These are phyloP conservation scores for Cercospora zeae-maydis DNA, from an alignment of 2,329 filamentous ascomycete species.

Conservation along the genomic window DNA sequence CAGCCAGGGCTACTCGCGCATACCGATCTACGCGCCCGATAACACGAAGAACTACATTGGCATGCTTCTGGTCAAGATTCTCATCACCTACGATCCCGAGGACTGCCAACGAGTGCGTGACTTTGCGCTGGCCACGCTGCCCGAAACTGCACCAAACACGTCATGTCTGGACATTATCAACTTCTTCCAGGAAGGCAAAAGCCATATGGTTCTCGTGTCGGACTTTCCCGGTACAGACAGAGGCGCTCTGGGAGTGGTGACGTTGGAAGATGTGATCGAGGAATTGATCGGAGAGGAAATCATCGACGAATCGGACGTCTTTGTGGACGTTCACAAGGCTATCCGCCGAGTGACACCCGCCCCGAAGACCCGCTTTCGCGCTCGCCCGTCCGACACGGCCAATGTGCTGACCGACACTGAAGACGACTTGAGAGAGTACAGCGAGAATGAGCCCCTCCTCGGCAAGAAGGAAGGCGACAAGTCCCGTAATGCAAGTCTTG, in stretches of 20 bases:
- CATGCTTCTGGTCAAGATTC: constrained; percentile 96
- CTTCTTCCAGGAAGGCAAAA: constrained; percentile 99
- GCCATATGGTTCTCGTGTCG: constrained; percentile 96
- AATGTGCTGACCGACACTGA: constrained; percentile 23
- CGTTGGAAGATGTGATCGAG: constrained; percentile 95
- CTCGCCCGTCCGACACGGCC: constrained; percentile 7
- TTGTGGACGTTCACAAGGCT: constrained; percentile 96
- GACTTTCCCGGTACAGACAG: constrained; percentile 85
- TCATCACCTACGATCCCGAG: constrained; percentile 97
- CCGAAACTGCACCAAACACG: constrained; percentile 90
- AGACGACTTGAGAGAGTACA: constrained; percentile 22
- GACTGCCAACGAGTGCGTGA: constrained; percentile 82
- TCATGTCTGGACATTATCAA: constrained; percentile 98
- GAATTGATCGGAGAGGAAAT: constrained; percentile 99
- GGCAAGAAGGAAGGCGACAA: constrained; percentile 21
- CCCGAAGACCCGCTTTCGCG: constrained; percentile 58
- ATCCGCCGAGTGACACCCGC: constrained; percentile 85
- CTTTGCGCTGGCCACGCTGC: constrained; percentile 87
- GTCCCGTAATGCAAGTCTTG: constrained; percentile 34
- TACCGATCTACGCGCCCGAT: constrained; percentile 85
- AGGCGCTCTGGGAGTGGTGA: constrained; percentile 89
- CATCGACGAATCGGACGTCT: constrained; percentile 97
- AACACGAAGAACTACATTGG: constrained; percentile 87
- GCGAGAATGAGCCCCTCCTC: constrained; percentile 33
- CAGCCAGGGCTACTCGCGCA: constrained; percentile 89